phyloP scores from a whole-genome alignment of 331 rosid species.

The Rosa hybrid region DNA sequence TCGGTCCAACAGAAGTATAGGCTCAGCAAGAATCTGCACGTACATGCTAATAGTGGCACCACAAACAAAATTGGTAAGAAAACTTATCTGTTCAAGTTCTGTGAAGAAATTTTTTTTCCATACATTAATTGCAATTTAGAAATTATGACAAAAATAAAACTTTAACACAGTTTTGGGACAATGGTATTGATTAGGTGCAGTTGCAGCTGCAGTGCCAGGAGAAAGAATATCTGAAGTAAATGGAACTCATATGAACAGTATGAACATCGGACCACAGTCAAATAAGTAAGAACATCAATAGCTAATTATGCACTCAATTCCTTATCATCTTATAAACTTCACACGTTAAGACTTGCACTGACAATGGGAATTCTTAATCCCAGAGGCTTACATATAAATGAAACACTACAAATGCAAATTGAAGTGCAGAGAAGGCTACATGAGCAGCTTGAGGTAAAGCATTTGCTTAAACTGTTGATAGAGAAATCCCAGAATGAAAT shows the following conservation, averaged over 20 bases:
- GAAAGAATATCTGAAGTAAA: constrained; percentile 68
- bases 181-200: constrained; percentile 32
- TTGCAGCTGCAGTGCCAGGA: constrained; percentile 38
- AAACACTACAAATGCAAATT: constrained; percentile 92
- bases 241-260: constrained; percentile 64
- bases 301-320: neutral
- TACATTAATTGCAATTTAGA: too few relatives aligned
- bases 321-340: constrained; percentile 4
- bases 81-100: neutral
- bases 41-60: constrained; percentile 55
- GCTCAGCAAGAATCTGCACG: constrained; percentile 88
- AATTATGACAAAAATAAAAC: neutral
- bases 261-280: constrained; percentile 63
- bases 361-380: constrained; percentile 16
- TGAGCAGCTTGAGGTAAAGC: constrained; percentile 86
- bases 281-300: constrained; percentile 53
- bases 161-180: neutral
- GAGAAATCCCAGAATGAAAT: neutral
- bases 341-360: constrained; percentile 19
- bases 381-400: constrained; percentile 79
- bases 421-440: constrained; percentile 96
- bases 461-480: neutral
- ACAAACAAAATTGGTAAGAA: constrained; percentile 68
- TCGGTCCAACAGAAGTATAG: constrained; percentile 76
- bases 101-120: neutral